A percentile compares a stretch with the other conserved stretches of the same genome.
phyloP scores from a whole-genome alignment of 768 basidiomycete species.

The Lyophyllum shimeji region DNA sequence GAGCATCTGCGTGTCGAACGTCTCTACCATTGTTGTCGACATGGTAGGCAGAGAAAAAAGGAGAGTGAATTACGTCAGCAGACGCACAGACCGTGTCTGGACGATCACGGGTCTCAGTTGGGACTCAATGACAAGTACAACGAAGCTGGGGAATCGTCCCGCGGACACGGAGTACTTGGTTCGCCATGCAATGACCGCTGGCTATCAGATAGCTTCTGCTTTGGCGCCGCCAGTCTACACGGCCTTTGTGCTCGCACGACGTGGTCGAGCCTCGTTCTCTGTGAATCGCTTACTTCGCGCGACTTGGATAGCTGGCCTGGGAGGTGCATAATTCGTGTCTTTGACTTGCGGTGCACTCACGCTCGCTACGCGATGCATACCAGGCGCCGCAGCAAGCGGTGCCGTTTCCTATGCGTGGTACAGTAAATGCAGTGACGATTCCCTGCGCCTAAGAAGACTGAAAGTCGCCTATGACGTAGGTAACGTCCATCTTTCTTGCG shows the following conservation, averaged over 20 bases:
- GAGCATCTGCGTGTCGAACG: slow-evolving; percentile 64
- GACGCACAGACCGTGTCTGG: slow-evolving; percentile 1
- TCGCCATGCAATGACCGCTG: slow-evolving; percentile 60
- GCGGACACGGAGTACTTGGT: slow-evolving; percentile 68
- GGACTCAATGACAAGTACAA: background rate
- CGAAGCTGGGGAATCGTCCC: slow-evolving; percentile 32
- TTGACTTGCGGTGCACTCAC: slow-evolving; percentile 1
- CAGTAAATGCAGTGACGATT: slow-evolving; percentile 48
- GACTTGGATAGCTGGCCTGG: slow-evolving; percentile 69
- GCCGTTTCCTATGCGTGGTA: slow-evolving; percentile 63
- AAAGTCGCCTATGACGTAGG: slow-evolving; percentile 59
- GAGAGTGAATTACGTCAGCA: slow-evolving; percentile 20
- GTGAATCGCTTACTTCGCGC: slow-evolving; percentile 66
- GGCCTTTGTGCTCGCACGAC: slow-evolving; percentile 50
- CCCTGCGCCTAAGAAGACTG: slow-evolving; percentile 48
- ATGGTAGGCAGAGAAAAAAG: slow-evolving; percentile 24
- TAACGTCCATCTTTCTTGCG: slow-evolving; percentile 5
- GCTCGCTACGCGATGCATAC: background rate
- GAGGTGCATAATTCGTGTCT: slow-evolving; percentile 38
- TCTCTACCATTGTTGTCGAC: slow-evolving; percentile 45
- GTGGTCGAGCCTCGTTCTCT: slow-evolving; percentile 53
- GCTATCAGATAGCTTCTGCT: slow-evolving; percentile 67
- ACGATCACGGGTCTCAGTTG: background rate
- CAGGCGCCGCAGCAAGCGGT: slow-evolving; percentile 54
- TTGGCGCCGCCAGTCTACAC: slow-evolving; percentile 62